These are phyloP conservation scores for Nephelium lappaceum DNA, from an alignment of 345 rosid species.

Conservation along the genomic window DNA sequence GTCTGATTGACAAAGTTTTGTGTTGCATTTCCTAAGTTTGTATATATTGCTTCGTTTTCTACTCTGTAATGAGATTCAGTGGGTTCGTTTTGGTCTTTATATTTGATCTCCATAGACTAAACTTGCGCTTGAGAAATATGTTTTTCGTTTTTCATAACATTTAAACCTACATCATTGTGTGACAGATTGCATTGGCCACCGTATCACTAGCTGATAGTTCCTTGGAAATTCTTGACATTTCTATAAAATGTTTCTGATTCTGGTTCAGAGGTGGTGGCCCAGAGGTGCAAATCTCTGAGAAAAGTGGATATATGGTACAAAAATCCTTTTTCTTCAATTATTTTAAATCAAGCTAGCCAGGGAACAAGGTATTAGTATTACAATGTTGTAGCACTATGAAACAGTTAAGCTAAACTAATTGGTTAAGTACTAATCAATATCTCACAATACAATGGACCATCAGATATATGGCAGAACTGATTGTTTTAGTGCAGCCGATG, in stretches of 20 bases:
- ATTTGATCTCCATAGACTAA: background rate
- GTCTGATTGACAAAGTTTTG: background rate
- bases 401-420: background rate
- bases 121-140: too few species aligned
- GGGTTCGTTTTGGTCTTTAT: background rate
- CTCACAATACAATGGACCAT: background rate
- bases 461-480: background rate
- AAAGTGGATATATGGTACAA: conserved; percentile 85
- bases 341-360: background rate
- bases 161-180: conserved; percentile 10
- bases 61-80: background rate
- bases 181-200: conserved; percentile 64
- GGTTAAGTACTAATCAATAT: background rate
- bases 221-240: conserved; percentile 82
- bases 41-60: background rate
- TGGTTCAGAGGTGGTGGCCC: conserved; percentile 61
- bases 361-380: background rate
- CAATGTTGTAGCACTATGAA: background rate
- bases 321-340: background rate
- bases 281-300: conserved; percentile 61
- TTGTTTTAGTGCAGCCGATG: conserved; percentile 62
- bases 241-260: conserved; percentile 72
- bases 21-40: background rate
- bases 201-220: conserved; percentile 73
- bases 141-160: background rate